Base-by-base conservation (phyloP, 164 flowering plant genomes). In the Cinnamomum micranthum region DNA sequence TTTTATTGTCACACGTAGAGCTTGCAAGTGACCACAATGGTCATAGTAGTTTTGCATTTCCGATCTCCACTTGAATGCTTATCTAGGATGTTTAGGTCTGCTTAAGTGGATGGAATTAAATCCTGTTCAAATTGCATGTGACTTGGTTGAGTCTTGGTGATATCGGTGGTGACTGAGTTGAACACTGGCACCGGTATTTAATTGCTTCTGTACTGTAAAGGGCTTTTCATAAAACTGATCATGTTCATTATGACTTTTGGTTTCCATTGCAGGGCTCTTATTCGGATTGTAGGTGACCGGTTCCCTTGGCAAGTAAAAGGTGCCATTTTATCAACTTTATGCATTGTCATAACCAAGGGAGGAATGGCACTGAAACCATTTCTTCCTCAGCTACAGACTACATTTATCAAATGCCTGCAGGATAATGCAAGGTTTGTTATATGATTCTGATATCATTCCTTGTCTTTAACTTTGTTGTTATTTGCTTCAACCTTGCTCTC, bases 301-400 rank as follows among this genome's bases (percentile, higher is more conserved):
- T 96, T 94, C 74, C 97, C 99, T 14, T 96, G 99, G 99, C 98
- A 96, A 81, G 99, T 96, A 70, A 96, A 96, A 82, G 90, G 97
- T 87, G 98, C 97, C 65, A 94, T 94, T 77, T 82, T 96, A 58
- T 87, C 99, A 24, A 94, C 99, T 23, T 79, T 96, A 76, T 86
- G 80, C 85, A 89, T 92, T 81, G 85, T 96, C 19, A 94, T 96
- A 76, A 77, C 81, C 77, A 96, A 91, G 84, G 98, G 99, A 74
- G 97, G 97, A 71, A 86, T 94, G 50, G 88, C 97, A 50, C 84
- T 96, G 72, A 96, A 90, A 77, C 99, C 99, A n/a, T 96, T 96
- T 80, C 97, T 96, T 84, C 99, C 99, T 52, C 99, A 96, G 87
- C 95, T 96, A 71, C 99, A 96, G 79, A 96, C 99, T 70, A 96